Evolutionary conservation across 176 grass and related monocot species (phyloP).

Genomic region (Oryza rufipogon): DNA sequence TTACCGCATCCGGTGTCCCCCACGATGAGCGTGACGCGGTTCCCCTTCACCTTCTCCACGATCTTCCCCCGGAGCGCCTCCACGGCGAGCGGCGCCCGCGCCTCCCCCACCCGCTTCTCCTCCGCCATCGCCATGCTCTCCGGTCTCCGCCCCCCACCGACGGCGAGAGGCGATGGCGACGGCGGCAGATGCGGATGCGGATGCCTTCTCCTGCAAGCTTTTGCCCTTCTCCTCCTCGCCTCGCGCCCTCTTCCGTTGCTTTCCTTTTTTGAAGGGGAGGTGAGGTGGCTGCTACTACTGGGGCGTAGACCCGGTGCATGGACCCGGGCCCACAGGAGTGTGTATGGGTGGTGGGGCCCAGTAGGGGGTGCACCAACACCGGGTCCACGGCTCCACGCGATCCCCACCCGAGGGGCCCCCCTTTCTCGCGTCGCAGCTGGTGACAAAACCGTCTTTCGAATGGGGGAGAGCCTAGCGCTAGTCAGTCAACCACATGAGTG

Average conservation of each 20-base stretch:
- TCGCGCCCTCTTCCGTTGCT: constrained; percentile 27
- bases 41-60: constrained; percentile 83
- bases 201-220: constrained; percentile 40
- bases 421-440: neutral
- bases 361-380: constrained; percentile 12
- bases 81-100: constrained; percentile 57
- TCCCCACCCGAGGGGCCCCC: neutral
- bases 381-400: neutral
- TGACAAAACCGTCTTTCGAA: neutral
- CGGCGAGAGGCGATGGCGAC: neutral
- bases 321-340: neutral
- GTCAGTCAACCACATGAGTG: neutral
- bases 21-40: constrained; percentile 85
- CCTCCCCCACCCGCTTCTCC: neutral
- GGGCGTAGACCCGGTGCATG: neutral
- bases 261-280: constrained; percentile 38
- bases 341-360: too few species aligned
- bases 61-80: constrained; percentile 77
- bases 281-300: neutral
- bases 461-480: too few species aligned
- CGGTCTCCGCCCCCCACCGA: neutral
- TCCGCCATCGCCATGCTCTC: constrained; percentile 7
- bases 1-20: constrained; percentile 94
- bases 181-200: neutral
- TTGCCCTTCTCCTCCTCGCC: neutral